A percentile compares a stretch with the other conserved stretches of the same genome.
These are phyloP conservation scores for Hermanozyma aechmeae DNA, from an alignment of 805 yeast species.

Conservation along the genomic window DNA sequence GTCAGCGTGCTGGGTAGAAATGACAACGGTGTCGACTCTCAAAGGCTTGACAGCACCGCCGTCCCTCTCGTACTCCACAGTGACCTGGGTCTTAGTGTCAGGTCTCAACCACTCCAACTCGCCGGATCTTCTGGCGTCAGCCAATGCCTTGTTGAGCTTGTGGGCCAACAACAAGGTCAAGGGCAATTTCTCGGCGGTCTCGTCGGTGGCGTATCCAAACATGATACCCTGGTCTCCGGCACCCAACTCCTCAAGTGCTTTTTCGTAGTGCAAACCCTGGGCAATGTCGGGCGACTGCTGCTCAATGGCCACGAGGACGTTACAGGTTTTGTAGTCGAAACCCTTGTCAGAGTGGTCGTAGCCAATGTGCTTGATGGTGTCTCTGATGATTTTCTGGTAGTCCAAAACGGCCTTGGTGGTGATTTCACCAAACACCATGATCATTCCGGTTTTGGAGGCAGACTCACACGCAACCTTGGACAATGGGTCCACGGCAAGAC, in stretches of 20 bases:
- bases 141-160: conserved; percentile 93
- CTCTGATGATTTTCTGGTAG: conserved; percentile 96
- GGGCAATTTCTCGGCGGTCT: conserved; percentile 96
- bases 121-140: conserved; percentile 96
- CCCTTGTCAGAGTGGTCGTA: conserved; percentile 95
- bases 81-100: conserved; percentile 99
- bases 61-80: conserved; percentile 90
- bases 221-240: conserved; percentile 99
- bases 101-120: conserved; percentile 96
- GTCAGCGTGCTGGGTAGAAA: conserved; percentile 97
- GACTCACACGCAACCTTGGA: conserved; percentile 99
- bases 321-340: conserved; percentile 98
- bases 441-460: conserved; percentile 98
- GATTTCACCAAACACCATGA: conserved; percentile 98
- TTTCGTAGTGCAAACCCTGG: conserved; percentile 96
- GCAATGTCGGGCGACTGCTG: conserved; percentile 99
- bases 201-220: conserved; percentile 99
- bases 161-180: conserved; percentile 90
- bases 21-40: conserved; percentile 96
- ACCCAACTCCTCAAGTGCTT: conserved; percentile 93
- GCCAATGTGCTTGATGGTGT: conserved; percentile 97
- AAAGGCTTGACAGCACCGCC: conserved; percentile 92
- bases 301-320: conserved; percentile 97
- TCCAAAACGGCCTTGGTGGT: conserved; percentile 94
- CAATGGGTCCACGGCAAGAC: conserved; percentile 89